Conservation (phyloP, 345 rosid species). For the Leavenworthia alabamica region DNA sequence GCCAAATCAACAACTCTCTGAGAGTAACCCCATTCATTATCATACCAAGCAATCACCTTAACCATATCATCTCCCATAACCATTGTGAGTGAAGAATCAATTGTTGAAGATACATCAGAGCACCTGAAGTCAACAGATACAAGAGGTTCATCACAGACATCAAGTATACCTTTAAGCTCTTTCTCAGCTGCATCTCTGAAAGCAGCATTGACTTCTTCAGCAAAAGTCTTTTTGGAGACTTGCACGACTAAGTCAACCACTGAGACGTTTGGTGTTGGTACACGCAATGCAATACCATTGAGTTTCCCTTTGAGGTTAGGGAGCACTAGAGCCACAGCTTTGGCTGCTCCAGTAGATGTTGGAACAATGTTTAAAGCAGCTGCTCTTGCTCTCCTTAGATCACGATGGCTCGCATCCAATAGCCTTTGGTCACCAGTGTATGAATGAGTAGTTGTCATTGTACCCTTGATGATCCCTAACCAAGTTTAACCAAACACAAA, state of each 20-base stretch:
- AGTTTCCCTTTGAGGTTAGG: constrained; percentile 92
- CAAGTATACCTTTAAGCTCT: constrained; percentile 74
- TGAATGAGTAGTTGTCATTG: constrained; percentile 99
- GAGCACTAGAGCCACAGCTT: constrained; percentile 96
- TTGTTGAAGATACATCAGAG: constrained; percentile 81
- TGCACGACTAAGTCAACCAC: constrained; percentile 96
- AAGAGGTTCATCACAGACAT: constrained; percentile 98
- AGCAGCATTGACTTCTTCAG: constrained; percentile 91
- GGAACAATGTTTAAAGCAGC: constrained; percentile 98
- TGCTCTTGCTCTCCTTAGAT: constrained; percentile 92
- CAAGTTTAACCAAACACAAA: constrained; percentile 11
- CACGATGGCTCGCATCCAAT: constrained; percentile 94
- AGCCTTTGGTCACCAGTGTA: constrained; percentile 98
- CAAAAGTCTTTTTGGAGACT: constrained; percentile 89
- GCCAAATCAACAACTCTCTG: constrained; percentile 99
- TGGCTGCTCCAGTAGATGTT: constrained; percentile 96
- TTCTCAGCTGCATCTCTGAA: constrained; percentile 84
- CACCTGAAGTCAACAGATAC: constrained; percentile 98
- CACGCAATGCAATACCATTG: constrained; percentile 94
- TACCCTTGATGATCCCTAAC: constrained; percentile 94
- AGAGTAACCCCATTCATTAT: constrained; percentile 99
- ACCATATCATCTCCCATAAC: constrained; percentile 99
- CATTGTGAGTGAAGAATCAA: constrained; percentile 87
- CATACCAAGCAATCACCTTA: constrained; percentile 98
- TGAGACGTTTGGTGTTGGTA: constrained; percentile 95